A percentile compares a stretch with the other conserved stretches of the same genome.
Conservation (phyloP, 352 stramenopile species). For the Bremia lactucae region DNA sequence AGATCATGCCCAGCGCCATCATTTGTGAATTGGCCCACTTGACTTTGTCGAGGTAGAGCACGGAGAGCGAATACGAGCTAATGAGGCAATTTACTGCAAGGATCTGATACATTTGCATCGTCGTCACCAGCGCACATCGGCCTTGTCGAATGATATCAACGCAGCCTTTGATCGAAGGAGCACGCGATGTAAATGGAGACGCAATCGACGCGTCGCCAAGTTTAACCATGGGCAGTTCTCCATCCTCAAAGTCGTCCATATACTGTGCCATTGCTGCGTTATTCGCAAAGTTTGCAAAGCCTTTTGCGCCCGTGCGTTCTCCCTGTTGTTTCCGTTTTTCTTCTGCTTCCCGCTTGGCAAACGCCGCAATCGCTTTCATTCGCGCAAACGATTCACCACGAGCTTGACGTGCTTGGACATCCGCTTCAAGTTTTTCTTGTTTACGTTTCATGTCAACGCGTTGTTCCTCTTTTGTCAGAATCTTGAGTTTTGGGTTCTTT, state of each 20-base stretch:
- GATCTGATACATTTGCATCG: conserved; percentile 99
- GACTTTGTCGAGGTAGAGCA: conserved; percentile 96
- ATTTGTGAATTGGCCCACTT: conserved; percentile 98
- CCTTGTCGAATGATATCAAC: conserved; percentile 97
- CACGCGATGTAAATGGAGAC: conserved; percentile 96
- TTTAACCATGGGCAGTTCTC: conserved; percentile 95
- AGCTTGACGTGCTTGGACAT: conserved; percentile 63
- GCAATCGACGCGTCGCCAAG: conserved; percentile 98
- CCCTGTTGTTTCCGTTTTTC: conserved; percentile 52
- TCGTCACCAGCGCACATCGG: conserved; percentile 97
- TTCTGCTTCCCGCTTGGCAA: conserved; percentile 73
- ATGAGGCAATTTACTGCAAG: conserved; percentile 97
- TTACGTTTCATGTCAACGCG: conserved; percentile 76
- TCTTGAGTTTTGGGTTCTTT: conserved; percentile 47
- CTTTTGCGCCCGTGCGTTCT: conserved; percentile 65
- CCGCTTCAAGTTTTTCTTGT: conserved; percentile 68
- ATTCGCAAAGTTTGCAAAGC: conserved; percentile 82
- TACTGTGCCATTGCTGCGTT: conserved; percentile 83
- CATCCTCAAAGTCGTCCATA: conserved; percentile 87
- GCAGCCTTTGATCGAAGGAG: conserved; percentile 85
- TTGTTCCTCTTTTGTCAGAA: conserved; percentile 75
- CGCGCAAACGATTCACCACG: conserved; percentile 81
- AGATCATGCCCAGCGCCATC: conserved; percentile 83
- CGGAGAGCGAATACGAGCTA: conserved; percentile 96
- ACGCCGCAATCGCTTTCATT: conserved; percentile 78